Evolutionary conservation across 1,284 basidiomycete genomes (phyloP).

Genomic region (Cryptococcus maquisensis): DNA sequence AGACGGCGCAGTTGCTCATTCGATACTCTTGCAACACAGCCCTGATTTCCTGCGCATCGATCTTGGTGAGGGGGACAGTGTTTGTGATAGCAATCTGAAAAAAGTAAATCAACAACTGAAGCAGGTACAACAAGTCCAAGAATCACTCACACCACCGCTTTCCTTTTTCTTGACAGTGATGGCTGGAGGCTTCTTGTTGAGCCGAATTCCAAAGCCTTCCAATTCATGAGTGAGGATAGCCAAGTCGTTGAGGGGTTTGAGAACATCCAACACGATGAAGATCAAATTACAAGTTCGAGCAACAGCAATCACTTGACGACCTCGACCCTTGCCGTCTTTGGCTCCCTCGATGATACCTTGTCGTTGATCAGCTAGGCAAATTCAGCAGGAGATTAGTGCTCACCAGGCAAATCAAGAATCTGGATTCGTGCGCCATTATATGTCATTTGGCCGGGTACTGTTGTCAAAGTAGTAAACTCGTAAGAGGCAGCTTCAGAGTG

Average conservation of each 20-base stretch:
- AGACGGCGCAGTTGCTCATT: constrained; percentile 82
- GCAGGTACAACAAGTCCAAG: background rate
- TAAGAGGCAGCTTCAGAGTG: constrained; percentile 97
- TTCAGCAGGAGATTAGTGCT: background rate
- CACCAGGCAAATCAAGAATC: constrained; percentile 53
- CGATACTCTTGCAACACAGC: constrained; percentile 93
- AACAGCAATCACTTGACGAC: constrained; percentile 90
- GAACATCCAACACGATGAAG: constrained; percentile 96
- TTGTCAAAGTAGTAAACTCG: constrained; percentile 76
- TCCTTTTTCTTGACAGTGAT: constrained; percentile 89
- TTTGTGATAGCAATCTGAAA: constrained; percentile 75
- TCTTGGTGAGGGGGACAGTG: constrained; percentile 93
- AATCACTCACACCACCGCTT: constrained; percentile 65
- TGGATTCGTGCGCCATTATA: constrained; percentile 60
- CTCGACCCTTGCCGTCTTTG: constrained; percentile 95
- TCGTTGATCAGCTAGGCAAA: background rate
- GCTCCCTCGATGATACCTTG: constrained; percentile 96
- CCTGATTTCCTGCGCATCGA: constrained; percentile 93
- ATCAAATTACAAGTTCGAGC: constrained; percentile 97
- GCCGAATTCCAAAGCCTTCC: constrained; percentile 93
- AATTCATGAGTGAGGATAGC: constrained; percentile 84
- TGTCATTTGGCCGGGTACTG: constrained; percentile 85
- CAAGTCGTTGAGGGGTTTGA: constrained; percentile 95
- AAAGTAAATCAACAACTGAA: background rate
- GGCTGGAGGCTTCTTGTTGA: constrained; percentile 92